Conservation (phyloP, 192 early-diverging fungal genomes). For the Backusella westeae region DNA sequence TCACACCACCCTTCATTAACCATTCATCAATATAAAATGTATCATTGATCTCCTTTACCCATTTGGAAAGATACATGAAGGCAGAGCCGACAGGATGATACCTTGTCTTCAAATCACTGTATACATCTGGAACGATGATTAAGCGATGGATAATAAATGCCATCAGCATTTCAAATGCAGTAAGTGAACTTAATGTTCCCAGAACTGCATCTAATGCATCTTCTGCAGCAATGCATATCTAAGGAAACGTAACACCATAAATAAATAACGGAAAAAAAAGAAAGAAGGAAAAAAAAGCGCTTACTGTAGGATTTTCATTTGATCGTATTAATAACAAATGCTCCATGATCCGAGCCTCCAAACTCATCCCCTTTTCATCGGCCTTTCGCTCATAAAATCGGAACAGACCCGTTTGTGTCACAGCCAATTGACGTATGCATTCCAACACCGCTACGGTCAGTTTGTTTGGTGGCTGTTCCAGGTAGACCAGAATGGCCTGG, state of each 20-base stretch:
- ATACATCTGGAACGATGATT: background rate
- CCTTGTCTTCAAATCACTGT: constrained; percentile 1
- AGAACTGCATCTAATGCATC: constrained; percentile 38
- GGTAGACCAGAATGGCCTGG: constrained; percentile 7
- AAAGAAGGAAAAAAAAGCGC: background rate
- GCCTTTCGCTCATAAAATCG: constrained; percentile 29
- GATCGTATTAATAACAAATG: constrained; percentile 11
- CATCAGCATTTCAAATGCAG: constrained; percentile 31
- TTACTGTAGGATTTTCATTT: constrained; percentile 22
- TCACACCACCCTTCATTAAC: constrained; percentile 24
- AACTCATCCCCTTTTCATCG: constrained; percentile 9
- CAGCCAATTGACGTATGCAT: constrained; percentile 24
- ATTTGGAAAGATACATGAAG: constrained; percentile 31
- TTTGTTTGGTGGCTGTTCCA: background rate
- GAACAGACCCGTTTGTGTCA: constrained; percentile 29
- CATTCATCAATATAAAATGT: constrained; percentile 26
- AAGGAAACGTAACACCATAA: background rate
- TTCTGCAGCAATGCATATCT: constrained; percentile 34
- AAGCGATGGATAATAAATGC: constrained; percentile 23
- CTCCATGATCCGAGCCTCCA: constrained; percentile 18
- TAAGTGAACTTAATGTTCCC: constrained; percentile 23
- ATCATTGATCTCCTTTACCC: constrained; percentile 22
- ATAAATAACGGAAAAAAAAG: background rate
- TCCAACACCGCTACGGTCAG: constrained; percentile 9
- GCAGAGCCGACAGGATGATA: constrained; percentile 33